Evolutionary conservation across 176 grass and related monocot species (phyloP), one percentile per base, ranked within the genome.

Genomic region (Typha latifolia): DNA sequence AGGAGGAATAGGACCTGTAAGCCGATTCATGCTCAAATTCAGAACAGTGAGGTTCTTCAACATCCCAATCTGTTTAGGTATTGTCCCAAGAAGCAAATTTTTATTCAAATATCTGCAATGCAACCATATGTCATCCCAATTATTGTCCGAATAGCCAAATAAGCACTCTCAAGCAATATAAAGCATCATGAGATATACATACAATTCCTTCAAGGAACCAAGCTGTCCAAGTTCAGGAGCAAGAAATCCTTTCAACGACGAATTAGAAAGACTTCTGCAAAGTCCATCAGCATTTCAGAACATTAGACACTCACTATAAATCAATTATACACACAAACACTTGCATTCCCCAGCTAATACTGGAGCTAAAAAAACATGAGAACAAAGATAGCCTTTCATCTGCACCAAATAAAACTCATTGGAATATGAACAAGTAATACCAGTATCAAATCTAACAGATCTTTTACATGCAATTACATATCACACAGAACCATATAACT

Each of bases 151-250:
- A 51, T n/a, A 32, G 7, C 12, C 11, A 0, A 0, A 3, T 50
- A 26, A 53, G 61, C 16, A 66, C 61, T 2, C 63, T 43, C 65
- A 47, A 51, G 1, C 12, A 62, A 22, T 56, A 77, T 63, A 63
- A 59, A 18, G 56, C 15, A 66, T 23, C 1, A 52, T 26, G 9
- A 43, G 37, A 43, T 43, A 43, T 43, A 69, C 88, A 69, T 87
- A 99, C 94, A 93, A 49, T 71, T 99, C 94, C 76, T 93, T 83
- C 81, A 99, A 68, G 55, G 87, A 99, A 69, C 20, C 75, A 2
- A 99, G 73, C 13, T 50, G 68, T 24, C 81, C 83, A 68, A 99
- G 75, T 64, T 82, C 83, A 0, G 78, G 86, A 43, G 94, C 69
- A 14, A 99, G 74, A 75, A 99, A 99, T 75, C 94, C 94, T 78